These are phyloP conservation scores for Quercus phellos DNA, from an alignment of 331 rosid genomes.

Conservation along the genomic window DNA sequence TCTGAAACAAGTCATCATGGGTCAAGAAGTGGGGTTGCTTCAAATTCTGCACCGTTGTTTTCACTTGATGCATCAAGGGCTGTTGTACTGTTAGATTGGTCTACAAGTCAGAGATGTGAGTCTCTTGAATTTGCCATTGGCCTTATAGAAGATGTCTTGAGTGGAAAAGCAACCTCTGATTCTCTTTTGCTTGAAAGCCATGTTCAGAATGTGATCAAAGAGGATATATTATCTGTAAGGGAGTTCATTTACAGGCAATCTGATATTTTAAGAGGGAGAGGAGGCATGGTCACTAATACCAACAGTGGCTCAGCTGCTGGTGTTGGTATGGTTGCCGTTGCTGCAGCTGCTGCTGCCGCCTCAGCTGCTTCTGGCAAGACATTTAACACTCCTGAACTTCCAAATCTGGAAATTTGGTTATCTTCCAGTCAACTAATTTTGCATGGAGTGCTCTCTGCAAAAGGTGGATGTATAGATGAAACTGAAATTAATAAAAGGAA, in stretches of 20 bases:
- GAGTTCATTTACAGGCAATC: constrained; percentile 83
- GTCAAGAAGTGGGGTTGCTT: constrained; percentile 51
- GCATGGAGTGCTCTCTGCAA: constrained; percentile 69
- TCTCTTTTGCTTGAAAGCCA: constrained; percentile 82
- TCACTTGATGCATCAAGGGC: constrained; percentile 88
- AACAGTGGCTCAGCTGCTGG: constrained; percentile 70
- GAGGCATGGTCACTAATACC: constrained; percentile 53
- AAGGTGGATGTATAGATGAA: constrained; percentile 75
- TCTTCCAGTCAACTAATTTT: constrained; percentile 69
- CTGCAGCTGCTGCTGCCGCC: constrained; percentile 91
- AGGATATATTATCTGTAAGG: constrained; percentile 66
- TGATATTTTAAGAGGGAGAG: constrained; percentile 83
- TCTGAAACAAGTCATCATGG: constrained; percentile 63
- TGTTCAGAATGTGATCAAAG: constrained; percentile 60
- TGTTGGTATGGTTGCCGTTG: constrained; percentile 91
- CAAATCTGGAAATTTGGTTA: constrained; percentile 75
- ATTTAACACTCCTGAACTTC: constrained; percentile 67
- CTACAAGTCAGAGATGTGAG: constrained; percentile 56
- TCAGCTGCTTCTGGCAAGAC: constrained; percentile 74
- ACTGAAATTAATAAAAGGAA: constrained; percentile 57
- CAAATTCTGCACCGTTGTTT: constrained; percentile 63
- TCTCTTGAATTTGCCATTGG: constrained; percentile 73
- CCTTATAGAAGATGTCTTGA: constrained; percentile 74
- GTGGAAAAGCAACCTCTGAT: constrained; percentile 78
- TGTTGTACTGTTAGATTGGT: constrained; percentile 64